These are phyloP conservation scores for Irpex sp. DNA, from an alignment of 1,284 basidiomycete species.

Conservation along the genomic window DNA sequence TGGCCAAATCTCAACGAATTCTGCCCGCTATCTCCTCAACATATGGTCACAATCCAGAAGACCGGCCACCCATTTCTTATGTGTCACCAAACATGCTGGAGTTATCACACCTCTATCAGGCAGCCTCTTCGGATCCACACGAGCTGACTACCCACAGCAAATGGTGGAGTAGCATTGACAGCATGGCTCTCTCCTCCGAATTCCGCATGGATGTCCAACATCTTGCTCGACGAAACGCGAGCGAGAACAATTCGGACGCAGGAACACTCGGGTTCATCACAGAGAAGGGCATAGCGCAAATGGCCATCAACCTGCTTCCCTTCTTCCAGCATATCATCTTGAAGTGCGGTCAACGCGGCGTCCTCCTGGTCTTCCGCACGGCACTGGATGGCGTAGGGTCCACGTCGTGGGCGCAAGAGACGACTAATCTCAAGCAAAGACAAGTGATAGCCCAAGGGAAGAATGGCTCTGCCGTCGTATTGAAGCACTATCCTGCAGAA, in stretches of 20 bases:
- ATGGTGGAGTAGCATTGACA: constrained; percentile 69
- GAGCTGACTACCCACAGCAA: constrained; percentile 46
- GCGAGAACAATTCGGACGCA: constrained; percentile 30
- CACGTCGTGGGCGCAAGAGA: constrained; percentile 41
- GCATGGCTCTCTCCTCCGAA: constrained; percentile 54
- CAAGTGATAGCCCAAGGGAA: constrained; percentile 50
- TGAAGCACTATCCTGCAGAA: constrained; percentile 71
- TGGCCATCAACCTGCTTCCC: constrained; percentile 76
- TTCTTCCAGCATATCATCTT: constrained; percentile 80
- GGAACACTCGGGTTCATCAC: constrained; percentile 61
- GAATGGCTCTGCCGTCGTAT: constrained; percentile 45
- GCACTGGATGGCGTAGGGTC: constrained; percentile 35
- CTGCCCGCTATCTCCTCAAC: constrained; percentile 55
- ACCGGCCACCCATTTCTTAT: constrained; percentile 54
- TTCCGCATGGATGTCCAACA: constrained; percentile 66
- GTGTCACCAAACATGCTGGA: constrained; percentile 82
- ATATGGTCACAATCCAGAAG: constrained; percentile 15
- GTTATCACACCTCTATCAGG: constrained; percentile 61
- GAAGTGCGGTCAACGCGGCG: constrained; percentile 75
- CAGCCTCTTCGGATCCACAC: constrained; percentile 40
- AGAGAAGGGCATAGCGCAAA: constrained; percentile 68
- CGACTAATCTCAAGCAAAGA: constrained; percentile 43
- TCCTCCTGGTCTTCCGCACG: constrained; percentile 61
- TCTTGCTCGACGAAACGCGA: constrained; percentile 44
- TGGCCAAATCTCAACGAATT: constrained; percentile 72